Percentiles rank a stretch among this genome's conserved stretches.
Evolutionary conservation across 78 protist genomes (phyloP).

Genomic region (Diacronema lutheri): DNA sequence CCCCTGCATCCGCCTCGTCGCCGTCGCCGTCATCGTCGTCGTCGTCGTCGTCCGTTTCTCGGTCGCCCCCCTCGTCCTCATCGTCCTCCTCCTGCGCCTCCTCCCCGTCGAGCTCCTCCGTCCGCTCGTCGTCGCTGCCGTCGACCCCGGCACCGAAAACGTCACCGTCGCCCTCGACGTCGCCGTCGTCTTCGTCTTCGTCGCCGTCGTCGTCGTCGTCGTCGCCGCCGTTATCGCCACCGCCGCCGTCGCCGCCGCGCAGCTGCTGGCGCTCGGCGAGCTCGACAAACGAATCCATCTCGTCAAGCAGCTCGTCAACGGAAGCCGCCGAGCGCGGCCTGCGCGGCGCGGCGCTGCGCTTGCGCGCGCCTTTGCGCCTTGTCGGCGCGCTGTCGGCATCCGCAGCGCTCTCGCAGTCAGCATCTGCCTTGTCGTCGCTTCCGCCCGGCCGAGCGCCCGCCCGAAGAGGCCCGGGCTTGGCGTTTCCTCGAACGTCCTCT

Average conservation of each 20-base stretch:
- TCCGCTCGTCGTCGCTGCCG: background rate
- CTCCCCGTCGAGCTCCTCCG: constrained; percentile 19
- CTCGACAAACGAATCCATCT: background rate
- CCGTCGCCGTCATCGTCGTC: background rate
- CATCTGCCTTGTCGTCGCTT: too few species aligned
- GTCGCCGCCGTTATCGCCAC: constrained; percentile 47
- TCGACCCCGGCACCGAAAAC: constrained; percentile 26
- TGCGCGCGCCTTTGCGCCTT: too few species aligned
- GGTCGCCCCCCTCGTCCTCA: background rate
- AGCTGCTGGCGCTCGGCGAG: background rate
- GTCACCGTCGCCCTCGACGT: constrained; percentile 39
- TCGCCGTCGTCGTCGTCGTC: constrained; percentile 54
- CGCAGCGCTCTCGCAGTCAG: too few species aligned
- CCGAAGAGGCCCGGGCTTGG: too few species aligned
- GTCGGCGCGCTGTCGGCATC: too few species aligned
- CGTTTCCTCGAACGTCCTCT: too few species aligned
- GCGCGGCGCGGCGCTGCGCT: too few species aligned
- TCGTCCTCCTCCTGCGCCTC: constrained; percentile 9
- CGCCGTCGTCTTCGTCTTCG: constrained; percentile 42
- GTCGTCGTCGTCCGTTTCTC: background rate
- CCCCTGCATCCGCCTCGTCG: background rate
- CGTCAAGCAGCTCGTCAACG: background rate
- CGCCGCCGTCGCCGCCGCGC: background rate
- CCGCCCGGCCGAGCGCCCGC: too few species aligned
- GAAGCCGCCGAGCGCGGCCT: too few species aligned